Evolutionary conservation across 2,329 filamentous ascomycete genomes (phyloP).

Genomic region (Colletotrichum sp.): DNA sequence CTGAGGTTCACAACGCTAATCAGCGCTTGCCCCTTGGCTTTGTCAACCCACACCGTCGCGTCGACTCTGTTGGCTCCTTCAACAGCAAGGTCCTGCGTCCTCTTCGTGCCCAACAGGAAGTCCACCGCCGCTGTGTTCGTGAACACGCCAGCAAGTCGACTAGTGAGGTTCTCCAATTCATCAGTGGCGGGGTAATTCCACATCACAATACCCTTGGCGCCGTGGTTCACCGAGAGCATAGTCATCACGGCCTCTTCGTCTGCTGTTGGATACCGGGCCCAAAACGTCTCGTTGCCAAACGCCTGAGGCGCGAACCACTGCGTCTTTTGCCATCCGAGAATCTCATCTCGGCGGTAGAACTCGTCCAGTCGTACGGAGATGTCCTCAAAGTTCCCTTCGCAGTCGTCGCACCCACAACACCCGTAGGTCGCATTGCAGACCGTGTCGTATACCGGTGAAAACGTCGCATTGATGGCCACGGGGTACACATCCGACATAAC

Average conservation of each 20-base stretch:
- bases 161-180: constrained; percentile 39
- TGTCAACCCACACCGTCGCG: constrained; percentile 4
- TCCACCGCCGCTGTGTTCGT: constrained; percentile 37
- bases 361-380: constrained; percentile 47
- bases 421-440: constrained; percentile 63
- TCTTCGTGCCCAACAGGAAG: constrained; percentile 27
- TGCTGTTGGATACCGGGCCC: constrained; percentile 47
- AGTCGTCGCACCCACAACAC: constrained; percentile 68
- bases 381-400: constrained; percentile 56
- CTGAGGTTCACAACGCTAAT: constrained; percentile 8
- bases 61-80: constrained; percentile 8
- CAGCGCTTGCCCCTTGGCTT: not conserved
- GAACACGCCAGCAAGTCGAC: constrained; percentile 41
- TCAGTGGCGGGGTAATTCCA: constrained; percentile 50
- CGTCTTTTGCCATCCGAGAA: constrained; percentile 48
- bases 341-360: constrained; percentile 38
- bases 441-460: constrained; percentile 57
- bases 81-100: not conserved
- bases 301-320: constrained; percentile 50
- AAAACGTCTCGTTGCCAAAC: constrained; percentile 53
- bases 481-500: constrained; percentile 66
- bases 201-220: constrained; percentile 44
- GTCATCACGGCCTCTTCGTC: constrained; percentile 50
- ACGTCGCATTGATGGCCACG: constrained; percentile 59
- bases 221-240: constrained; percentile 48